These are phyloP conservation scores for Geotrichum phurueaensis DNA, from an alignment of 1,139 yeast species.

Conservation along the genomic window DNA sequence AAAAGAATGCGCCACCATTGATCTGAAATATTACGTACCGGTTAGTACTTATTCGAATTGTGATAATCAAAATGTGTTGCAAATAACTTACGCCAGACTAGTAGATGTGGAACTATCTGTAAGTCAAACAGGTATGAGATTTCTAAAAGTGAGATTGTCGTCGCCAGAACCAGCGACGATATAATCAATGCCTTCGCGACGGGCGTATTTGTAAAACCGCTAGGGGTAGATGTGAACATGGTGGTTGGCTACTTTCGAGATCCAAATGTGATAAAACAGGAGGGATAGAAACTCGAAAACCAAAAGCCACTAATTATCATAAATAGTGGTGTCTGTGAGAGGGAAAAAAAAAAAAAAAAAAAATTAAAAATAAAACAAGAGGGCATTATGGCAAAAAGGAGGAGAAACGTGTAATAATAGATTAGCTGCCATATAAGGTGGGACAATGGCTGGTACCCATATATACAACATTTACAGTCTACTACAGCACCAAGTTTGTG, in stretches of 20 bases:
- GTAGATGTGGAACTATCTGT: conserved; percentile 54
- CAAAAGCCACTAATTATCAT: not conserved
- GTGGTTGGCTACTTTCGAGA: not conserved
- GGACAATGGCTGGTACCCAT: not conserved
- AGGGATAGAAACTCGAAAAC: not conserved
- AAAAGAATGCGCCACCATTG: conserved; percentile 64
- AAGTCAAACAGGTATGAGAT: conserved; percentile 50
- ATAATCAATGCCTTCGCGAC: conserved; percentile 47
- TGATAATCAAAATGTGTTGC: not conserved
- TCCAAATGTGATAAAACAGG: not conserved
- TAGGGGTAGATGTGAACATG: conserved; percentile 41
- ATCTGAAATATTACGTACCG: conserved; percentile 18
- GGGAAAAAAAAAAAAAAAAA: not conserved
- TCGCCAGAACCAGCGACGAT: conserved; percentile 42
- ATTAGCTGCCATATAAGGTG: not conserved
- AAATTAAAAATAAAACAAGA: not conserved
- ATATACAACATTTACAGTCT: too few species aligned
- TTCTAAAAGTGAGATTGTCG: conserved; percentile 51
- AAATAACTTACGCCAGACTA: conserved; percentile 41
- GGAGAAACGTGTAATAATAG: not conserved
- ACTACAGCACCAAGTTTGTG: too few species aligned
- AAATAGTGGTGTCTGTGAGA: not conserved
- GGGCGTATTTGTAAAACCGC: conserved; percentile 59
- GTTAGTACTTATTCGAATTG: not conserved
- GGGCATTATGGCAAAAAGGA: not conserved